These are phyloP conservation scores for Suillus clintonianus DNA, from an alignment of 768 basidiomycete species.

Conservation along the genomic window DNA sequence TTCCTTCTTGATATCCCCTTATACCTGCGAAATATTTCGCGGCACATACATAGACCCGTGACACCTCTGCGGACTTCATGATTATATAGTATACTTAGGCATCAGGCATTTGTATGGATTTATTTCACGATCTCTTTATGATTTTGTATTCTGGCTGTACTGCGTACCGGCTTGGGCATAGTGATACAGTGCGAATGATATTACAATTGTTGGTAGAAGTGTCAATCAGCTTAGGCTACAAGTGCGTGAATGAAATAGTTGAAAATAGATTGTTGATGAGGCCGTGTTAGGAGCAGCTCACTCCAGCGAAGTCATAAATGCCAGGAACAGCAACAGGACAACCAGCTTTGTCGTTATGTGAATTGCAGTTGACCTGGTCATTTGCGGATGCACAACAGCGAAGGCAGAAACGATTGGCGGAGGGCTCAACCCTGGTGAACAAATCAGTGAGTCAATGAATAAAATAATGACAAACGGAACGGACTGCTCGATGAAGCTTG, in stretches of 20 bases:
- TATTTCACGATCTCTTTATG: constrained; percentile 1
- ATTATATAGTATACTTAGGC: background rate
- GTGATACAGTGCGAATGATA: background rate
- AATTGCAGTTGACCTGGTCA: constrained; percentile 53
- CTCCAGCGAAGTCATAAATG: constrained; percentile 44
- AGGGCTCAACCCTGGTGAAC: constrained; percentile 44
- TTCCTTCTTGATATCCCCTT: background rate
- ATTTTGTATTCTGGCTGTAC: background rate
- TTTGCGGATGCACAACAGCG: constrained; percentile 44
- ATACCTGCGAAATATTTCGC: background rate
- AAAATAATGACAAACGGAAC: constrained; percentile 11
- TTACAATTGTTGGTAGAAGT: background rate
- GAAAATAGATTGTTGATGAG: background rate
- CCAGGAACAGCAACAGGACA: constrained; percentile 48
- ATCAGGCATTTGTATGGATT: constrained; percentile 2
- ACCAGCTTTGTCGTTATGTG: constrained; percentile 47
- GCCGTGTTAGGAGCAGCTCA: constrained; percentile 32
- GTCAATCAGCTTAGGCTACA: too few species aligned
- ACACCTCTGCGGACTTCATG: background rate
- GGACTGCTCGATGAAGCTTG: constrained; percentile 54
- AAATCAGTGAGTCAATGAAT: background rate
- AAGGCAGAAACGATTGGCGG: constrained; percentile 47
- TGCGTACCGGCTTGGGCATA: background rate
- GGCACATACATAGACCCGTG: background rate
- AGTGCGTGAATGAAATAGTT: background rate